A percentile compares a stretch with the other conserved stretches of the same genome.
These are phyloP conservation scores for Globisporangium nagaii DNA, from an alignment of 352 stramenopile genomes.

Conservation along the genomic window DNA sequence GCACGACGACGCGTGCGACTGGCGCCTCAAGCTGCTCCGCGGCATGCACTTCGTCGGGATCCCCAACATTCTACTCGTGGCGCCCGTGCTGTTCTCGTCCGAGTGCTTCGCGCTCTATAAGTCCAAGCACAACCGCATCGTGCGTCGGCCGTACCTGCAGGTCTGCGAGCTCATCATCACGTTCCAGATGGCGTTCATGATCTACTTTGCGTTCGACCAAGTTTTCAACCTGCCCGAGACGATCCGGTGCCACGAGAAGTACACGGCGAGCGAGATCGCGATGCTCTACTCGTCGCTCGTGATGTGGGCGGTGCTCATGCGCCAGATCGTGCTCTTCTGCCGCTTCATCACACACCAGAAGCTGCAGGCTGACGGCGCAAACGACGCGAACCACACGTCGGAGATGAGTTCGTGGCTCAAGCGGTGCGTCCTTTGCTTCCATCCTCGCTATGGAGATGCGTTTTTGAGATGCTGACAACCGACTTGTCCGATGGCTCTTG, in stretches of 20 bases:
- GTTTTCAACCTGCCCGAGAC: constrained; percentile 39
- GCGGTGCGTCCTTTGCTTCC: constrained; percentile 1
- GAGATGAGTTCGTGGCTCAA: constrained; percentile 39
- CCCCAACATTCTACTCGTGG: constrained; percentile 48
- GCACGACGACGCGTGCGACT: constrained; percentile 19
- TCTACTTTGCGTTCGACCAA: constrained; percentile 46
- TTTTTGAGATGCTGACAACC: too few species aligned
- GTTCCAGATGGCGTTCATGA: constrained; percentile 45
- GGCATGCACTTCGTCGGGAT: constrained; percentile 45
- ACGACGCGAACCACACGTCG: constrained; percentile 66
- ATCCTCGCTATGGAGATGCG: too few species aligned
- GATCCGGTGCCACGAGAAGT: constrained; percentile 33
- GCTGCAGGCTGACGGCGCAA: constrained; percentile 56
- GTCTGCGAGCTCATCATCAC: constrained; percentile 64
- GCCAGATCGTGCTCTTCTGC: constrained; percentile 64
- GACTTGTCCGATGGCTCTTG: too few species aligned
- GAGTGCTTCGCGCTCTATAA: constrained; percentile 43
- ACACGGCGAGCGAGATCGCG: constrained; percentile 26
- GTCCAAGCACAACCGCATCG: constrained; percentile 47
- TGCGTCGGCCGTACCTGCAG: constrained; percentile 58
- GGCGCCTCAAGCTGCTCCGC: constrained; percentile 28
- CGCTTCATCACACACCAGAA: constrained; percentile 73
- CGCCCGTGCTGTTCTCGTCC: constrained; percentile 53
- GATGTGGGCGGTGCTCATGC: constrained; percentile 50
- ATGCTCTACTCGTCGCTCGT: constrained; percentile 59